Percentiles rank a stretch among this genome's conserved stretches.
phyloP scores from a whole-genome alignment of 2,329 filamentous ascomycete genomes.

The Penicillium hordei region DNA sequence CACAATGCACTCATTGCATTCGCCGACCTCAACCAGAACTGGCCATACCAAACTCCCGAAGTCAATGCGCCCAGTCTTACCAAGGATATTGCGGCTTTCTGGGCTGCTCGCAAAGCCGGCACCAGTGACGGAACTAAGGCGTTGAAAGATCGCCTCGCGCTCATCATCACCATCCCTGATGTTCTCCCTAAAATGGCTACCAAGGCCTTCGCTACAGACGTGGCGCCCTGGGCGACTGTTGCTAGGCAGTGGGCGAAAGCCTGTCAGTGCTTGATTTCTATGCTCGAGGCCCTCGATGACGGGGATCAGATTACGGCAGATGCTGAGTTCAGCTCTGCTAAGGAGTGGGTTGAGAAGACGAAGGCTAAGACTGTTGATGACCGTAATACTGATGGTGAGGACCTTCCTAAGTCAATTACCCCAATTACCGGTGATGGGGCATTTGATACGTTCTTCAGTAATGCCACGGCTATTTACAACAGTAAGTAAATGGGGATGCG shows the following conservation, averaged over 20 bases:
- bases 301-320: conserved; percentile 9
- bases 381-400: conserved; percentile 4
- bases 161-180: not conserved
- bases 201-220: not conserved
- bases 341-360: conserved; percentile 20
- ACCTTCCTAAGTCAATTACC: not conserved
- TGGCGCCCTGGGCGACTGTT: not conserved
- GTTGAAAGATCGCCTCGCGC: not conserved
- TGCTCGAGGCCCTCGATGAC: not conserved
- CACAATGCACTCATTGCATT: not conserved
- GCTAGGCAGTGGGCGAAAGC: not conserved
- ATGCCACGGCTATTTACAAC: not conserved
- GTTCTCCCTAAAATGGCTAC: not conserved
- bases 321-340: conserved; percentile 16
- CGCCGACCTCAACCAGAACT: conserved; percentile 1
- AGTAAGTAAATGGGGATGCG: not conserved
- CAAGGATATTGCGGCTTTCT: not conserved
- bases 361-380: conserved; percentile 22
- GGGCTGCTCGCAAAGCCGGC: not conserved
- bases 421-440: not conserved
- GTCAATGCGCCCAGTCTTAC: not conserved
- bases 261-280: not conserved
- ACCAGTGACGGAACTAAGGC: not conserved
- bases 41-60: not conserved
- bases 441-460: not conserved